Conservation (phyloP, 805 yeast species). For the Metschnikowia lochheadii region DNA sequence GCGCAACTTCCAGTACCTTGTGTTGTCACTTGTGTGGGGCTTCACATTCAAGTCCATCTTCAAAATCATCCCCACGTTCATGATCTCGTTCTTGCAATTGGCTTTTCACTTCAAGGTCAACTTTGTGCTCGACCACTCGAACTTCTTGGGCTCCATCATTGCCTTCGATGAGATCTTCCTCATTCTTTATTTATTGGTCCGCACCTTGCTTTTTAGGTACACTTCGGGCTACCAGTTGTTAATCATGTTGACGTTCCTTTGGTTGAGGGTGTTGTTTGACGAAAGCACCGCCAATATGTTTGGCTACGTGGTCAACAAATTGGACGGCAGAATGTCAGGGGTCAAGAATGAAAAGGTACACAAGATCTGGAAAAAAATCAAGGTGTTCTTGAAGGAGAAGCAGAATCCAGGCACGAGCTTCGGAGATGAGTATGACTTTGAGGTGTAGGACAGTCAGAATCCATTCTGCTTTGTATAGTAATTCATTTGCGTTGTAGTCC, state of each 20-base stretch:
- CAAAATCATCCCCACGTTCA: conserved; percentile 57
- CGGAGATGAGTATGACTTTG: conserved; percentile 2
- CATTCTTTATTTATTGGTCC: conserved; percentile 48
- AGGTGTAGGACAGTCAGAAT: neutral
- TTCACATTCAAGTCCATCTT: conserved; percentile 61
- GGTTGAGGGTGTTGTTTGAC: conserved; percentile 64
- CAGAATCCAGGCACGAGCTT: conserved; percentile 10
- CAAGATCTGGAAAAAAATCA: conserved; percentile 34
- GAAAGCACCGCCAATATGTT: conserved; percentile 44
- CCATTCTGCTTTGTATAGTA: too few relatives aligned
- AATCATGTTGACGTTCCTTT: conserved; percentile 55
- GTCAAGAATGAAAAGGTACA: conserved; percentile 44
- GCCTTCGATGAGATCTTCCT: conserved; percentile 60
- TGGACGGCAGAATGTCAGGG: conserved; percentile 40
- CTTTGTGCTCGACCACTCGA: conserved; percentile 36
- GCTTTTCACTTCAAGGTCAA: conserved; percentile 37
- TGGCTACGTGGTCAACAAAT: conserved; percentile 35
- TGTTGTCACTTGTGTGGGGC: conserved; percentile 56
- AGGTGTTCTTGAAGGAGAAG: conserved; percentile 29
- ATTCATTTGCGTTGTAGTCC: too few relatives aligned
- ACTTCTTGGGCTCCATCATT: conserved; percentile 41
- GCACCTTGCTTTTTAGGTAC: conserved; percentile 60
- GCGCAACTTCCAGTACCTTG: conserved; percentile 68
- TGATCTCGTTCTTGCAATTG: conserved; percentile 58
- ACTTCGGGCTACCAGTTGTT: conserved; percentile 67